Percentiles rank a stretch among this genome's conserved stretches.
phyloP scores from a whole-genome alignment of 306 rosid genomes.

The Ammopiptanthus mongolicus region DNA sequence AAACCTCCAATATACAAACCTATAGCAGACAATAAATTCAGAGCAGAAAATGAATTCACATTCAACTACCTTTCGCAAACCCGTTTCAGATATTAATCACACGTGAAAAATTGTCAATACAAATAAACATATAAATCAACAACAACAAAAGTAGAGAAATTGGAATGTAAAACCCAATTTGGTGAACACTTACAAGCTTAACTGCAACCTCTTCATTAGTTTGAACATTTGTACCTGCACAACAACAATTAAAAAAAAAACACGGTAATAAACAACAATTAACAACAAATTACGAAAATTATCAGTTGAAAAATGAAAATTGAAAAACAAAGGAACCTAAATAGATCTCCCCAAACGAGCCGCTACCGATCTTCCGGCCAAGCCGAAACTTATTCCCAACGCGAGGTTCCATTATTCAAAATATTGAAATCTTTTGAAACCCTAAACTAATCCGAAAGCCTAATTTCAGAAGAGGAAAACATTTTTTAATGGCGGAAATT shows the following conservation, averaged over 20 bases:
- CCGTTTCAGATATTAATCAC: not conserved
- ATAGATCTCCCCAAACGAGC: slow-evolving; percentile 95
- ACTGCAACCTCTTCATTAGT: slow-evolving; percentile 81
- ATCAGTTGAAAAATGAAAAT: not conserved
- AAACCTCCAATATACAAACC: slow-evolving; percentile 1
- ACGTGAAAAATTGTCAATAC: not conserved
- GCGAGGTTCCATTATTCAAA: slow-evolving; percentile 80
- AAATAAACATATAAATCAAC: too few relatives aligned
- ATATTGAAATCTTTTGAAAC: slow-evolving; percentile 8
- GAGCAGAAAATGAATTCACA: slow-evolving; percentile 8
- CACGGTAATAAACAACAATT: not conserved
- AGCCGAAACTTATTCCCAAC: slow-evolving; percentile 78
- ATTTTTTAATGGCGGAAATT: not conserved
- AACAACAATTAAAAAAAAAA: not conserved
- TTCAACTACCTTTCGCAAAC: not conserved
- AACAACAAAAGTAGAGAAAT: not conserved
- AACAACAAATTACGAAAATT: not conserved
- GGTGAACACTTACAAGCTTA: slow-evolving; percentile 61
- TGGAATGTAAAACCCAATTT: not conserved
- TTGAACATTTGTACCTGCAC: slow-evolving; percentile 69
- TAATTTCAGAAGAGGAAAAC: slow-evolving; percentile 2
- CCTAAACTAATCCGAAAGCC: slow-evolving; percentile 34
- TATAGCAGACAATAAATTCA: not conserved
- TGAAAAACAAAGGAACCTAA: slow-evolving; percentile 38
- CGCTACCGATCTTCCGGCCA: slow-evolving; percentile 89